Evolutionary conservation across 2,329 filamentous ascomycete species (phyloP).

Genomic region (Sclerotinia spermophila): DNA sequence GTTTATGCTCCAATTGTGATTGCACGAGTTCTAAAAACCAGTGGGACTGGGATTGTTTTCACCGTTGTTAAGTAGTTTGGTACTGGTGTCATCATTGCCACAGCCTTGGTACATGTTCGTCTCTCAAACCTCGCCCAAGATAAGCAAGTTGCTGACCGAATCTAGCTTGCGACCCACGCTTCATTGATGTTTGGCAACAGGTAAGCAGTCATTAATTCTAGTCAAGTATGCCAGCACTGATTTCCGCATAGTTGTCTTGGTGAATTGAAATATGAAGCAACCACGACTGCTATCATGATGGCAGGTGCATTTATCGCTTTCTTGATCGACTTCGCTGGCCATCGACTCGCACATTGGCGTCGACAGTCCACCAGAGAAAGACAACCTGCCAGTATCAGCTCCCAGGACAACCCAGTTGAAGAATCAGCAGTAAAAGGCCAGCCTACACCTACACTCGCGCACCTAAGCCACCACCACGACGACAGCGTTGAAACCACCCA

Average conservation of each 20-base stretch:
- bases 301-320: constrained; percentile 72
- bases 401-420: neutral
- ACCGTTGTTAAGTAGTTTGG: constrained; percentile 63
- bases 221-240: neutral
- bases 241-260: constrained; percentile 51
- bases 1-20: neutral
- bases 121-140: neutral
- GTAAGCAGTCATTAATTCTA: neutral
- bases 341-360: constrained; percentile 60
- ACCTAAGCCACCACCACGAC: neutral
- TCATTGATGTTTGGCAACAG: constrained; percentile 58
- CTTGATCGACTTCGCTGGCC: constrained; percentile 63
- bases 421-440: neutral
- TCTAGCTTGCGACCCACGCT: constrained; percentile 69
- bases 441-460: neutral
- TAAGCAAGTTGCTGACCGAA: neutral
- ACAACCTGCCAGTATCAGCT: neutral
- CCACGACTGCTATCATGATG: constrained; percentile 68
- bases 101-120: constrained; percentile 64
- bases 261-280: constrained; percentile 62
- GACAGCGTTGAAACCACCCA: neutral
- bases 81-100: constrained; percentile 68
- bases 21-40: neutral
- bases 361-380: neutral
- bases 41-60: neutral